Base-by-base conservation (phyloP, 2,329 filamentous ascomycete genomes). In the Sarocladium brachiariae region DNA sequence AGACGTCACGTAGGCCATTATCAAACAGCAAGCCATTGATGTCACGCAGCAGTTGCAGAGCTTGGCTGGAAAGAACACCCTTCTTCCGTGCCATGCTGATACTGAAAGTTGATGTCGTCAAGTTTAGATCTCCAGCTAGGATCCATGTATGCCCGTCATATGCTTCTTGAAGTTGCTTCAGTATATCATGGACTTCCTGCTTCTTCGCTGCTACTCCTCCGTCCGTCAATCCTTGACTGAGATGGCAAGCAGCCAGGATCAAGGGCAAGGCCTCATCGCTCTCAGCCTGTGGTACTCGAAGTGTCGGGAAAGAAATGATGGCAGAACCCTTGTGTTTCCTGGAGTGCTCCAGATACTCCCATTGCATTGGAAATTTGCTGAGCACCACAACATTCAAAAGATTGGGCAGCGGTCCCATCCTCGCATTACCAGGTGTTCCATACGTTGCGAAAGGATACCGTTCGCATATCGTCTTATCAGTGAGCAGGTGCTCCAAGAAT, bases 101-200 rank as follows among this genome's bases (percentile, higher is more conserved):
- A 0, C 80, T 78, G 49, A 71, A 70, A 2, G 69, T 65, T 1
- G 83, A 86, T 0, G 81, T 83, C 6, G 76, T 69, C 21, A 86
- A 66, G 56, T 86, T 86, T 60, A 85, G 82, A 58, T 86, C 81
- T 2, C 83, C 83, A 0, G 77, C 76, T 18, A 87, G 57, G 3
- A 85, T 66, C 69, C 75, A 80, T 4, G 78, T 70, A 33, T 74
- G 70, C 0, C 62, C 50, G 9, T 3, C 18, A 21, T 48, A 34
- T 21, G 10, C 7, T 3, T 7, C 8, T 16, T 25, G 25, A 11
- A 48, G 45, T 4, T 34, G 24, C 25, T 48, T 48, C 8, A 48
- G 3, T 9, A 48, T 6, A 1, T 64, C 54, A 41, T 74, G 70
- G 13, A 85, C 60, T 56, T 86, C 81, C 1, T 66, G 63, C 54